Evolutionary conservation across 2,329 filamentous ascomycete genomes (phyloP).

Genomic region (Sarocladium kiliense): DNA sequence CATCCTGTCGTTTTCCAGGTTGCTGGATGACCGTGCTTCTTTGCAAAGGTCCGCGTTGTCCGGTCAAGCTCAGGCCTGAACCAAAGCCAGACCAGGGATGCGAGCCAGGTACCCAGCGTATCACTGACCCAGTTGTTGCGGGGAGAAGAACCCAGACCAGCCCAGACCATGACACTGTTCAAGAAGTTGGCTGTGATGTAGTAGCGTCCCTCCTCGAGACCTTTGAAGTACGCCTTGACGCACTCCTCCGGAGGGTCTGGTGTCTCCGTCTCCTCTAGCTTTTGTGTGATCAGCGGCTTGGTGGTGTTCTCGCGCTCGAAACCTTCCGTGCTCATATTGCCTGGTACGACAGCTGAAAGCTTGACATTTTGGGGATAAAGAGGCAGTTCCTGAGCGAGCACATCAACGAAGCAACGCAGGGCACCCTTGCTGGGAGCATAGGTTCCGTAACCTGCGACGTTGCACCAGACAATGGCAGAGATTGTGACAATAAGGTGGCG

Average conservation of each 20-base stretch:
- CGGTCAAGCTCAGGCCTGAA: constrained; percentile 50
- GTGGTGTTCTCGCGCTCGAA: constrained; percentile 68
- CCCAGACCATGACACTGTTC: constrained; percentile 65
- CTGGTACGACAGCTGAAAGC: constrained; percentile 78
- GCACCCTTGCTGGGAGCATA: constrained; percentile 86
- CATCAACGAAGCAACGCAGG: constrained; percentile 76
- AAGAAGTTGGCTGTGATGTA: constrained; percentile 72
- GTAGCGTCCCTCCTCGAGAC: constrained; percentile 76
- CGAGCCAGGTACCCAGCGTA: constrained; percentile 48
- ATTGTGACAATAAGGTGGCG: constrained; percentile 86
- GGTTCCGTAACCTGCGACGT: constrained; percentile 74
- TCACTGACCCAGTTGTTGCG: constrained; percentile 58
- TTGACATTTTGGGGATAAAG: constrained; percentile 81
- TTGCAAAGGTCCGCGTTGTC: constrained; percentile 52
- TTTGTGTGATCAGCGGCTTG: constrained; percentile 75
- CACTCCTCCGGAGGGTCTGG: constrained; percentile 74
- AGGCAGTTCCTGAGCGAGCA: constrained; percentile 75
- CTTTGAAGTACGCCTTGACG: constrained; percentile 62
- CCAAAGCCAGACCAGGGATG: constrained; percentile 51
- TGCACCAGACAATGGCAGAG: constrained; percentile 68
- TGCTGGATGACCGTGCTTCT: constrained; percentile 53
- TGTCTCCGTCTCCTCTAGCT: constrained; percentile 78
- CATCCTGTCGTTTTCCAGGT: constrained; percentile 32
- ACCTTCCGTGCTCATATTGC: constrained; percentile 74
- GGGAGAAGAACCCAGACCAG: constrained; percentile 46